Base-by-base conservation (phyloP, 1,284 basidiomycete genomes). In the Cutaneotrichosporon cyanovorans region DNA sequence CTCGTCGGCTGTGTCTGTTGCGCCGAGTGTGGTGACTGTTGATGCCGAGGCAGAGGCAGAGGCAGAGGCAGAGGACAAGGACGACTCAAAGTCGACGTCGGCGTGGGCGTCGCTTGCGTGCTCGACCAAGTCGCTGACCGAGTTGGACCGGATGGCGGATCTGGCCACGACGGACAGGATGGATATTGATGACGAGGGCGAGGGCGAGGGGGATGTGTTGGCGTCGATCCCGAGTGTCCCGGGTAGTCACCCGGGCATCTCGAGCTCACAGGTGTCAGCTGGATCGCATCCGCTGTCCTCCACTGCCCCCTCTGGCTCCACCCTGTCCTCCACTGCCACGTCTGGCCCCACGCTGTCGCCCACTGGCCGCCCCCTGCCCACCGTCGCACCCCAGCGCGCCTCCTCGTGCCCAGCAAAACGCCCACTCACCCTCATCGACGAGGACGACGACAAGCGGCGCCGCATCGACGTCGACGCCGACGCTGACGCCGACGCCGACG, bases 381-480 rank as follows among this genome's bases (percentile, higher is more conserved):
- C 18, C 6, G 23, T 35, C 19, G 42, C 48, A 8, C 45, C 51
- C 14, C 28, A 39, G 14, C 55, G 64, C 18, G 58, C 64, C 3
- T 57, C 58, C 35, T 67, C 63, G 16, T 67, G 65, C 37, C 65
- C 65, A 5, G 57, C 65, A 23, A 69, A 69, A 43, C 50, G 67
- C 12, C 54, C 50, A 1, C 45, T 51, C 7, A 47, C 50, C 3
- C 40, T 55, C 5, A 28, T 56, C 22, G 41, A 37, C n/a, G 61
- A 63, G 16, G 63, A 66, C 42, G 65, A 68, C 38, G 64, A 69
- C 41, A 61, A 66, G 46, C 48, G 65, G 23, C 53, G 63, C 30
- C 61, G 61, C 37, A 64, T 66, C 14, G 25, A 28, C 8, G 25
- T 28, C 25, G 25, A 28, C 25, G n/a, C n/a, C n/a, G n/a, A n/a